Conservation (phyloP, 495 filamentous ascomycete species). For the Penicillium atrosanguineum region DNA sequence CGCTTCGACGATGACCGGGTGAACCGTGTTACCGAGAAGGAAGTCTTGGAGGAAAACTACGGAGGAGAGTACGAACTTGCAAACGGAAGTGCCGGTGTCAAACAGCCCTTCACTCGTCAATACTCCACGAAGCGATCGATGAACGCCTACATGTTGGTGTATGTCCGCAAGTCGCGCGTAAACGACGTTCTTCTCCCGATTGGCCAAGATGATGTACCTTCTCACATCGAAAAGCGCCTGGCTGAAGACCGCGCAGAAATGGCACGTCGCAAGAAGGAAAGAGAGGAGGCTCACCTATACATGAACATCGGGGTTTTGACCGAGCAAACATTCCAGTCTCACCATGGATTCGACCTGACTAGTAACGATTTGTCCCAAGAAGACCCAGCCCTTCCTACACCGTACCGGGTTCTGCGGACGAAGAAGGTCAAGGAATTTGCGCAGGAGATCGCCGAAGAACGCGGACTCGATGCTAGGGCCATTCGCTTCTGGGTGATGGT, state of each 20-base stretch:
- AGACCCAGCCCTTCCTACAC: constrained; percentile 53
- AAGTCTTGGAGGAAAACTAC: constrained; percentile 95
- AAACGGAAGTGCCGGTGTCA: constrained; percentile 56
- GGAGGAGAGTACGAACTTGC: constrained; percentile 76
- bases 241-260: constrained; percentile 75
- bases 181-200: constrained; percentile 78
- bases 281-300: constrained; percentile 91
- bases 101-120: constrained; percentile 65
- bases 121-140: constrained; percentile 69
- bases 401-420: constrained; percentile 67
- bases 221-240: constrained; percentile 73
- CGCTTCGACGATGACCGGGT: constrained; percentile 97
- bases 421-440: constrained; percentile 74
- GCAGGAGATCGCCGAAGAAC: constrained; percentile 63
- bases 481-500: constrained; percentile 96
- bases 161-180: constrained; percentile 80
- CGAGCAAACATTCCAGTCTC: constrained; percentile 71
- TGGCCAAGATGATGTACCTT: constrained; percentile 70
- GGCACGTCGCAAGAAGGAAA: constrained; percentile 76
- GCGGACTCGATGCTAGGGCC: constrained; percentile 53
- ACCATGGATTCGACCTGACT: constrained; percentile 84
- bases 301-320: constrained; percentile 77
- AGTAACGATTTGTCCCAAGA: constrained; percentile 67
- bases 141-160: constrained; percentile 97
- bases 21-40: constrained; percentile 84